Evolutionary conservation across 2,329 filamentous ascomycete species (phyloP).

Genomic region (Calonectria pseudoturangicola): DNA sequence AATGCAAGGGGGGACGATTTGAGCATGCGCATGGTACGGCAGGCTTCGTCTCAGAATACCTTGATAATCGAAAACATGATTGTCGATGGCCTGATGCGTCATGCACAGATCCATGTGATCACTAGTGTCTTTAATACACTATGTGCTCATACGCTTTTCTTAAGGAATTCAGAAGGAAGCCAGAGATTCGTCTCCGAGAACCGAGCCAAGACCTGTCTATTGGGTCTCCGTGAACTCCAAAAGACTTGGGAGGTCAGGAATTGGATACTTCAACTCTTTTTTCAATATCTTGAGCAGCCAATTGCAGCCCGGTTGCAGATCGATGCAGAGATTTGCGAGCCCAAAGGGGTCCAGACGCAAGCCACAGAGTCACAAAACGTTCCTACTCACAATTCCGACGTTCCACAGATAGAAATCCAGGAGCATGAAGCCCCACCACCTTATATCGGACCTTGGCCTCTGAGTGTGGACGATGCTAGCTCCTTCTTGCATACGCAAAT

Average conservation of each 20-base stretch:
- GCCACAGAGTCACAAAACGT: too few species aligned
- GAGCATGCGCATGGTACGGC: not conserved
- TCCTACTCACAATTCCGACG: too few species aligned
- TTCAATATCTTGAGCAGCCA: slow-evolving; percentile 1
- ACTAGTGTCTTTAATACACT: slow-evolving; percentile 1
- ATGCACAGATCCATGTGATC: not conserved
- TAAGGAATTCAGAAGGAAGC: not conserved
- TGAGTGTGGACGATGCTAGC: not conserved
- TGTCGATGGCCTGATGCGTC: not conserved
- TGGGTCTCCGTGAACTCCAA: not conserved
- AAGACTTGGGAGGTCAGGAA: slow-evolving; percentile 10
- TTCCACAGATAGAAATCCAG: not conserved
- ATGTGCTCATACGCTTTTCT: not conserved
- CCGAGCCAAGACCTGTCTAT: not conserved
- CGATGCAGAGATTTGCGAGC: not conserved
- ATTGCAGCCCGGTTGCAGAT: not conserved
- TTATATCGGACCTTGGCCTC: not conserved
- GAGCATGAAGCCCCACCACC: not conserved
- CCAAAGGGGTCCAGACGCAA: too few species aligned
- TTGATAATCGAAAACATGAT: not conserved
- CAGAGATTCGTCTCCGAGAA: not conserved
- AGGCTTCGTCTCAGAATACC: not conserved
- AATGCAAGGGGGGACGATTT: not conserved
- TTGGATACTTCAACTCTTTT: not conserved
- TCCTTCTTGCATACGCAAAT: not conserved